Evolutionary conservation across 805 yeast species (phyloP), one percentile per base, ranked within the genome.

Genomic region (Zygoascus ofunaensis): DNA sequence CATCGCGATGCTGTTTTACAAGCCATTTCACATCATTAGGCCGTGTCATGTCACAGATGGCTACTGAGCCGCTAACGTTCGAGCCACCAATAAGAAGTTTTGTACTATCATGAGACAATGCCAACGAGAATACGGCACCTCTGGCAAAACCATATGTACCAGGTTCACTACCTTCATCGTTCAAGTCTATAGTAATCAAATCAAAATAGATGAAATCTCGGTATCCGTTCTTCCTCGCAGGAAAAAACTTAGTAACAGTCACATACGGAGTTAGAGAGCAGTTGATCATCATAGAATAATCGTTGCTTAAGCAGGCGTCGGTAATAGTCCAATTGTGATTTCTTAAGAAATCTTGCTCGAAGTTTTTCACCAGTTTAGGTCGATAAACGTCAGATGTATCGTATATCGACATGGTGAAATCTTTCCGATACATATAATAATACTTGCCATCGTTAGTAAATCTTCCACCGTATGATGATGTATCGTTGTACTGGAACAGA

Each of bases 391-490:
- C 49, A 4, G 45, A 32, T 8, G 53, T 48, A 30, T 53, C 49
- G 45, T 46, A 57, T 15, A 57, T 18, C 14, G 54, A 47, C 4
- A 57, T 51, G 35, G 47, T 52, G 43, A 53, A 57, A 24, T 55
- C 58, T 36, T 55, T 58, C 2, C 58, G 45, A 8, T 53, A 54
- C 18, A 50, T 45, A 36, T 42, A 57, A 42, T 53, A 57, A 36
- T 50, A 44, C 21, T 47, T 39, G 5, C 61, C 61, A 36, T 57
- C 60, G 14, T 43, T 40, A n/a, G 60, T 54, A 39, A 57, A 57
- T 43, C 52, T 55, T 35, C 61, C 61, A 15, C 57, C 53, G 39
- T 57, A 57, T 10, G 57, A 47, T 10, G 58, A 55, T 8, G 48
- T 52, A 17, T 22, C 36, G 30, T 41, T 45, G 12, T 32, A 19